Evolutionary conservation across 345 rosid genomes (phyloP), one percentile per base, ranked within the genome.

Genomic region (Rhizophora mangle): DNA sequence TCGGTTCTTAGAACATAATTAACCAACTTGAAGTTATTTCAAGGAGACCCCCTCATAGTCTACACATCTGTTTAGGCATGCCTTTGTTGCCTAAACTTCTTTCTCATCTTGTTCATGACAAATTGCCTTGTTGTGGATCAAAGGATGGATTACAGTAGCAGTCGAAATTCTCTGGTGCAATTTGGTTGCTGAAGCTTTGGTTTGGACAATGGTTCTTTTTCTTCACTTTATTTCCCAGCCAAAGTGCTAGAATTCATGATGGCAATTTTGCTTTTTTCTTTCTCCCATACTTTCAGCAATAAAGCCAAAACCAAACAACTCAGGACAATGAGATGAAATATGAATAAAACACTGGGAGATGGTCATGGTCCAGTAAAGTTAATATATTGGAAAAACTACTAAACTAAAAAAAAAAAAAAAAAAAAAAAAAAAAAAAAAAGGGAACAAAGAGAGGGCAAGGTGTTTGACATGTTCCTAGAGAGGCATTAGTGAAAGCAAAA

Each of bases 401-500:
- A 24, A 24, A 24, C 24, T 0, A 24, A 24, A 24, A 24, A 3
- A 9, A 55, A 27, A 8, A 21, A 31, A 21, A 6, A 27, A 16
- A 21, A 31, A 21, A 6, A 52, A 3, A 2, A 6, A 6, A 2
- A 22, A 55, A 27, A 15, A 18, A 26, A 29, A 6, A 20, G 26
- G 30, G n/a, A 29, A 8, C 15, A 47, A 52, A 62, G 62, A 31
- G 10, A 29, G 47, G 22, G 56, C 62, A 46, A 59, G 53, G 21
- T 52, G 67, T 61, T 37, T 63, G 61, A 52, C 72, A 56, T 64
- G 51, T 29, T 31, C 37, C 5, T 8, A 4, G 10, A 47, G 64
- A 6, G 22, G 20, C 43, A 75, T 43, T 68, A 75, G 64, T 67
- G 68, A 70, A 43, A 67, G 64, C 58, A 68, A 64, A 72, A 67